These are phyloP conservation scores for Penicillium coprophilum DNA, from an alignment of 495 filamentous ascomycete species.

Conservation along the genomic window DNA sequence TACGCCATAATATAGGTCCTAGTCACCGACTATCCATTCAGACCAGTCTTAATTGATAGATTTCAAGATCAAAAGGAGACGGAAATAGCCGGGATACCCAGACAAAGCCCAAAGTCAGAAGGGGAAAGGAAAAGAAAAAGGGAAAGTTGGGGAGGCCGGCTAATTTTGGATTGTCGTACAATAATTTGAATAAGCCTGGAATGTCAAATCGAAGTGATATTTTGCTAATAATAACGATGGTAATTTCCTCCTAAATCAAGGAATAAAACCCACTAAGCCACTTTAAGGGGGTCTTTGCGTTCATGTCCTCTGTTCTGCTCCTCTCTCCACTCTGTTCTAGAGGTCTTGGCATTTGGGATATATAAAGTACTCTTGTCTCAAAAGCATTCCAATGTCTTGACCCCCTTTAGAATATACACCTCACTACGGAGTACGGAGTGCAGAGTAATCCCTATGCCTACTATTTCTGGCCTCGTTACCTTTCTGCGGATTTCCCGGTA, in stretches of 20 bases:
- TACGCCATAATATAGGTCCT: conserved; percentile 42
- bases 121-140: neutral
- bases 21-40: conserved; percentile 11
- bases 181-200: conserved; percentile 1
- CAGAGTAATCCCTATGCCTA: too few relatives aligned
- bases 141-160: neutral
- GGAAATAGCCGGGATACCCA: conserved; percentile 4
- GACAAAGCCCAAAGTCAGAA: conserved; percentile 5
- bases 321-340: conserved; percentile 9
- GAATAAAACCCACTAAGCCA: conserved; percentile 1
- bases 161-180: conserved; percentile 6
- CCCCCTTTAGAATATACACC: neutral
- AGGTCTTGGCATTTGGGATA: conserved; percentile 4
- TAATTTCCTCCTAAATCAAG: neutral
- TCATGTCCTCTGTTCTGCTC: neutral
- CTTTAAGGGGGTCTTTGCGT: conserved; percentile 1
- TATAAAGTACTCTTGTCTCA: neutral
- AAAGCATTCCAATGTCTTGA: neutral
- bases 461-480: neutral
- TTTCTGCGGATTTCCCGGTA: neutral
- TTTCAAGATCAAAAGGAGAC: conserved; percentile 1
- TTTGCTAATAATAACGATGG: conserved; percentile 1
- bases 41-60: conserved; percentile 1
- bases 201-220: neutral
- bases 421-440: too few relatives aligned